phyloP scores from a whole-genome alignment of 176 grass and related monocot species.

The Aegilops bicornis region DNA sequence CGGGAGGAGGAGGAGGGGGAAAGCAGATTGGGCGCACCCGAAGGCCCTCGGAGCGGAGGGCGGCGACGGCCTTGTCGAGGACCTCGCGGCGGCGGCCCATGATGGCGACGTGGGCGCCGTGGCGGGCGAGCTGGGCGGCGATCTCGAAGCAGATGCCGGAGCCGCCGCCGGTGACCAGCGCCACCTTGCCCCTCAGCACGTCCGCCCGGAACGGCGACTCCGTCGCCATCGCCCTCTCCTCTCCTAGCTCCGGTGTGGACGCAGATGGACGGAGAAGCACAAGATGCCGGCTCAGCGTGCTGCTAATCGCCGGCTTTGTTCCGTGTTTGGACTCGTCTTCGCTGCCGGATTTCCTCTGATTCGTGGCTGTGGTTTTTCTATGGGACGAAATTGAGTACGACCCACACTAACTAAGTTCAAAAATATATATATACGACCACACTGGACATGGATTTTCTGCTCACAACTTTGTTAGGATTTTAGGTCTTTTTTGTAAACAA shows the following conservation, averaged over 20 bases:
- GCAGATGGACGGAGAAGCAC: neutral
- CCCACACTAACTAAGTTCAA: too few relatives aligned
- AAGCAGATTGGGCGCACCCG: constrained; percentile 28
- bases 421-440: too few relatives aligned
- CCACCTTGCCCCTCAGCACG: constrained; percentile 70
- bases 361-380: neutral
- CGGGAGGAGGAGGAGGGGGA: neutral
- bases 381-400: neutral
- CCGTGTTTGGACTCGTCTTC: neutral
- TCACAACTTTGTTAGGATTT: too few relatives aligned
- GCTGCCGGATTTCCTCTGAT: neutral
- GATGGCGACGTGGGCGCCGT: constrained; percentile 73
- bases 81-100: constrained; percentile 89
- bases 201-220: constrained; percentile 75
- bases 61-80: constrained; percentile 74
- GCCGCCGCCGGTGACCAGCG: constrained; percentile 80
- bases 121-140: constrained; percentile 64
- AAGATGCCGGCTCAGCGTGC: neutral
- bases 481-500: too few relatives aligned
- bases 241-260: neutral
- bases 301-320: neutral
- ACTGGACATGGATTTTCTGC: too few relatives aligned
- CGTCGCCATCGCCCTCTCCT: constrained; percentile 9
- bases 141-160: constrained; percentile 93
- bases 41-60: constrained; percentile 61